Base-by-base conservation (phyloP, 176 grass and related monocot species). In the bread wheat (Triticum aestivum) region DNA sequence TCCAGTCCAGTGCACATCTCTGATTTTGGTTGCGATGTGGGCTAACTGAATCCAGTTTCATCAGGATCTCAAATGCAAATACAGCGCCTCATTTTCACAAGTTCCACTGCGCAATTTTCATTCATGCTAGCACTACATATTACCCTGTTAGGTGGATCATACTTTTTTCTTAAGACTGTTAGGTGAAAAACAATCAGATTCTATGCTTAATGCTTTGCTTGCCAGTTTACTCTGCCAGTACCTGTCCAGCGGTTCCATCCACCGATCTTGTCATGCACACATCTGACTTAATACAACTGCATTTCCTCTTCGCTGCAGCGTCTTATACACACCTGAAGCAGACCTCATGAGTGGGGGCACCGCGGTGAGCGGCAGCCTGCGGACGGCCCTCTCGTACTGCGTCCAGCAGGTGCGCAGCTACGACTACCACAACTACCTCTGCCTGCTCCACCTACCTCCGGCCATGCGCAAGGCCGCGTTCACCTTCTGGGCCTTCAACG, bases 371-470 rank as follows among this genome's bases (percentile, higher is more conserved):
- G 75, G 69, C 45, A 69, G 73, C 72, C 69, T 96, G 41, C 87
- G 88, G 69, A 73, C 87, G 0, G 90, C 96, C 24, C 90, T 98
- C 76, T 98, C 92, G 0, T 89, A 94, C 82, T 94, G 96, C 10
- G 92, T 94, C 5, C 91, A 95, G 70, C 96, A 94, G 84, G 96
- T 98, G 6, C 90, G 84, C 15, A 90, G 51, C 65, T 98, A 96
- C 87, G 96, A 98, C 76, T 98, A 96, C 65, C 96, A 98, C 77
- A 89, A 96, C 61, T 96, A 96, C 61, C 88, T 98, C 39, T 96
- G 96, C 70, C 93, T 98, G 45, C 96, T 98, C 71, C 96, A 98
- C 70, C 92, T 96, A 34, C 88, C 91, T 4, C 92, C 86, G 3
- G 13, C 79, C 4, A 88, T 93, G 87, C 96, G 93, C 59, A 96